These are phyloP conservation scores for Sclerotinia glacialis DNA, from an alignment of 2,329 filamentous ascomycete species.

Conservation along the genomic window DNA sequence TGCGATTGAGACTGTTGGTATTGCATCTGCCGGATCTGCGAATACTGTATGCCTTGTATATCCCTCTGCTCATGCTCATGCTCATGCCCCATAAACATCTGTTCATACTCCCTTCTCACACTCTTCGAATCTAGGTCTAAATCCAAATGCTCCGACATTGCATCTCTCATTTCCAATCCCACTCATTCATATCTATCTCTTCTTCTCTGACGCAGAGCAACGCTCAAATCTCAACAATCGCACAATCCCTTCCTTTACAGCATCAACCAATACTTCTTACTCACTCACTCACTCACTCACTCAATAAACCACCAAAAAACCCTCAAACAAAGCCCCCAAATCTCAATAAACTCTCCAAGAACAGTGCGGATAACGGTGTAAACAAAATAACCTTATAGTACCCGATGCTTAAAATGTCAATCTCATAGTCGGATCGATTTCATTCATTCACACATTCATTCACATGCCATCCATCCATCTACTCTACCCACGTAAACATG, in stretches of 20 bases:
- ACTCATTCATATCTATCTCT: not conserved
- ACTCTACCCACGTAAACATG: not conserved
- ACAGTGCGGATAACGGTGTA: too few relatives aligned
- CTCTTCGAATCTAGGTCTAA: not conserved
- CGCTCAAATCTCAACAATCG: not conserved
- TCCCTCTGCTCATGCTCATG: too few relatives aligned
- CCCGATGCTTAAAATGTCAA: not conserved
- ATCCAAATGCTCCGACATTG: not conserved
- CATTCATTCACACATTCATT: not conserved
- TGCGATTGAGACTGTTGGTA: not conserved
- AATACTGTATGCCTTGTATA: not conserved
- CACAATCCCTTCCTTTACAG: too few relatives aligned
- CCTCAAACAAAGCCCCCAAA: too few relatives aligned
- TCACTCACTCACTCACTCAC: too few relatives aligned
- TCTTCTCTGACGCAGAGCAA: not conserved
- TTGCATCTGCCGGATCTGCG: not conserved
- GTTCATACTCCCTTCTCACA: not conserved
- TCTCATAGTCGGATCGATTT: not conserved
- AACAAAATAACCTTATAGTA: too few relatives aligned
- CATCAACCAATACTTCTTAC: too few relatives aligned
- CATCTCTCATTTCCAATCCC: not conserved
- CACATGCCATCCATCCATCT: conserved; percentile 9
- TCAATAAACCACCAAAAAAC: too few relatives aligned
- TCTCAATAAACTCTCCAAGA: too few relatives aligned
- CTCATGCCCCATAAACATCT: too few relatives aligned